Evolutionary conservation across 177 flowering plant genomes (phyloP), one percentile per base, ranked within the genome.

Genomic region (Vitis hybrid): DNA sequence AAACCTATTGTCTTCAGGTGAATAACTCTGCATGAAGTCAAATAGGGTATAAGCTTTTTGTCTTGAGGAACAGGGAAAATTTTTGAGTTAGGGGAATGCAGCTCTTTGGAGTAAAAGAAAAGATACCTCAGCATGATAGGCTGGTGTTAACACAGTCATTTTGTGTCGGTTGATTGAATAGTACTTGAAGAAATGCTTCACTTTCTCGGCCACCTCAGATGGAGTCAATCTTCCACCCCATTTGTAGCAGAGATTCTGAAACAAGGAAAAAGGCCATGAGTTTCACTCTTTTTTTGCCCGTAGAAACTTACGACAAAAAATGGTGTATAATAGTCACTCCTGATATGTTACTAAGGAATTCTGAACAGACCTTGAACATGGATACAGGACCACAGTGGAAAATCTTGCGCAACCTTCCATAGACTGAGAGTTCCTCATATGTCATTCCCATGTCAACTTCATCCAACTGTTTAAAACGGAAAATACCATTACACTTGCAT

Each of bases 401-500:
- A 61, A 91, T 89, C 82, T 94, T 94, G 14, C 98, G 85, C 84
- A 92, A 49, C 74, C 98, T 87, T 74, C 97, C 98, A 62, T 94
- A 94, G 55, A 89, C 87, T 11, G 97, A 94, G 63, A 94, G 91
- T 78, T 94, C 99, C 76, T 91, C 97, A 58, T 94, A 90, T 51
- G 99, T 94, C 98, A 94, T 94, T 64, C 98, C 98, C 97, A 94
- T 94, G 79, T 93, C 99, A 65, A 94, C 98, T 82, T 92, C 99
- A 79, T 94, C 99, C 69, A 91, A 81, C 97, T 92, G 85, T 77
- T 75, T 18, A 30, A 78, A 68, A 74, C 15, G 66, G 35, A 60
- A 62, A 10, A 62, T 19, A 72, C 48, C 62, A 62, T 56, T 21
- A 72, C 15, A 59, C 11, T 46, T 3, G 56, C 60, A 57, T 18